Base-by-base conservation (phyloP, 2,329 filamentous ascomycete genomes). In the Aspergillus melleus region DNA sequence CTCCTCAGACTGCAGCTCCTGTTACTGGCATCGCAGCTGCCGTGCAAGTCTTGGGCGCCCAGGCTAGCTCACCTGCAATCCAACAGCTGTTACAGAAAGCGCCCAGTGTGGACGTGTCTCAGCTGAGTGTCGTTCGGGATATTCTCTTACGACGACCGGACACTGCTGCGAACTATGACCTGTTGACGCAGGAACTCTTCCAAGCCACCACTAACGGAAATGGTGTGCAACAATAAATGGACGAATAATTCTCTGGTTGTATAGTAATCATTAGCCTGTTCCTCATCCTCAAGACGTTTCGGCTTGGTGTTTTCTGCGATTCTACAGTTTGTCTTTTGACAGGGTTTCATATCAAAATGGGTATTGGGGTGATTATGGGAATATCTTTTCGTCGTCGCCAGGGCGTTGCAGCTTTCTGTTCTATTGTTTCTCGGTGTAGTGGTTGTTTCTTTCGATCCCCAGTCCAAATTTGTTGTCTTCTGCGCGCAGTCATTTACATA, bases 81-180 rank as follows among this genome's bases (percentile, higher is more conserved):
- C 81, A 85, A 24, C 89, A 92, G 66, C 78, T 93, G 4, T 79
- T 92, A 49, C 85, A 87, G 5, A 87, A 90, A 64, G 88, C 88
- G 0, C 86, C 83, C 20, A 83, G 84, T 53, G 91, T 90, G 81
- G 83, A 87, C 50, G 81, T 85, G n/a, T 79, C 84, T 16, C 90
- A 96, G 70, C 89, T 95, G 84, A 81, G 85, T 57, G 86, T 95
- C 29, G 85, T 97, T 62, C 83, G 84, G 54, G 82, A 84, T 44
- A 88, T 94, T 14, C 81, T 92, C 24, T 83, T 87, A 53, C 80
- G 83, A 11, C 87, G 92, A 57, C 86, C 87, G 0, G 83, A 82
- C 22, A 86, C 90, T 0, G 81, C 86, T 22, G 83, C 87, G 1
- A 86, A 92, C 68, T 77, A 80, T 56, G 67, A 72, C 6, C 63